Base-by-base conservation (phyloP, 2,329 filamentous ascomycete genomes). In the Pseudogymnoascus sp. region DNA sequence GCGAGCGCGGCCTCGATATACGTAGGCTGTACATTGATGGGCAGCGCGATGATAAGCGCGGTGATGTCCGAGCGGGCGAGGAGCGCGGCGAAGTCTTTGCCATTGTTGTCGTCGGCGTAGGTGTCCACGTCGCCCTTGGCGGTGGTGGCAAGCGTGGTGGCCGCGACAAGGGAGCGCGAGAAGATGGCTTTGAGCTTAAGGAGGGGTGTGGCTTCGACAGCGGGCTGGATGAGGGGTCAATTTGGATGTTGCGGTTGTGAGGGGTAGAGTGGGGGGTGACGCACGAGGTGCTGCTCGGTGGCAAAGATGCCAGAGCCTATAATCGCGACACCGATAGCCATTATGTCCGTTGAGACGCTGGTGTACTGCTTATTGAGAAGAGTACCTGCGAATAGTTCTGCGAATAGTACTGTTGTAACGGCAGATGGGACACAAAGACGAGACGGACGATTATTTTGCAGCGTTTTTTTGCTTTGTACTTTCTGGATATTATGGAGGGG, bases 281-380 rank as follows among this genome's bases (percentile, higher is more conserved):
- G 53, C 69, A 83, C 80, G 66, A 86, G 75, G 68, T 86, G 84
- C 66, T 84, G 76, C 70, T 82, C 80, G 69, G 80, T 80, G 67
- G 81, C 82, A 68, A 87, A 87, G 68, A 87, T 83, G 69, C 84
- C 85, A 65, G 82, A 81, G 38, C 85, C 85, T 62, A 88, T 80
- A 63, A 88, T 78, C 50, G 85, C 85, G 44, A 87, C 76, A 64
- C 82, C 81, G 60, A 82, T 74, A 25, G 76, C 66, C 72, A 73
- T 73, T 56, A 12, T 56, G 25, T 56, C 25, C 4, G 25, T 31
- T 56, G 47, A 33, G n/a, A 56, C 25, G 25, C 14, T 53, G 25
- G 6, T n/a, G 47, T 31, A 53, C 14, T 23, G 37, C 3, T 38
- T 38, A 38, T 38, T 38, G 37, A 11, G 23, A 25, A 25, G 23